A percentile compares a stretch with the other conserved stretches of the same genome.
These are phyloP conservation scores for Talaromyces sp. DNA, from an alignment of 2,329 filamentous ascomycete genomes.

Conservation along the genomic window DNA sequence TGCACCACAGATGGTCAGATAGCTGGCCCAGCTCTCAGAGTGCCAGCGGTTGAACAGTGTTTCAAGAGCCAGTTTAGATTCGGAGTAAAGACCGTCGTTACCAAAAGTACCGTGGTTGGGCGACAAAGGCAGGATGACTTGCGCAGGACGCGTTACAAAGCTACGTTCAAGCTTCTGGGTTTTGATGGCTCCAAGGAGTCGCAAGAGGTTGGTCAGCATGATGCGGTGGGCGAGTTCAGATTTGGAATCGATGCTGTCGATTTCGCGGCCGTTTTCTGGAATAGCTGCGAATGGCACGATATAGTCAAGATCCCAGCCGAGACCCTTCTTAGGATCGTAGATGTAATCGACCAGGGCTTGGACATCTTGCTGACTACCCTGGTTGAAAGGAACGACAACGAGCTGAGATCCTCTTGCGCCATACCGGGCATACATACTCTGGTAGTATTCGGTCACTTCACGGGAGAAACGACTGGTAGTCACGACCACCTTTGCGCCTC, in stretches of 20 bases:
- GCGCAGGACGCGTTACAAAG: conserved; percentile 91
- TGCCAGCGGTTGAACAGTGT: conserved; percentile 98
- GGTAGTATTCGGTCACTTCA: conserved; percentile 98
- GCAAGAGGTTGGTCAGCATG: conserved; percentile 95
- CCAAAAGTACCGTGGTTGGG: conserved; percentile 98
- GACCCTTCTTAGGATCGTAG: conserved; percentile 90
- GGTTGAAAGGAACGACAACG: conserved; percentile 97
- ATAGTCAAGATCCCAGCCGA: conserved; percentile 97
- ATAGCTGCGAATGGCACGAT: conserved; percentile 96
- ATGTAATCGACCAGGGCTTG: conserved; percentile 93
- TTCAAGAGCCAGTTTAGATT: conserved; percentile 95
- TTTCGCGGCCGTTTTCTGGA: conserved; percentile 94
- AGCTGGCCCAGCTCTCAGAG: conserved; percentile 94
- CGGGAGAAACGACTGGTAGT: conserved; percentile 96
- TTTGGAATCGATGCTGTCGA: conserved; percentile 93
- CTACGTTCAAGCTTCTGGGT: conserved; percentile 78
- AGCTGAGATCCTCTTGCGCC: conserved; percentile 92
- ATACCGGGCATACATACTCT: conserved; percentile 94
- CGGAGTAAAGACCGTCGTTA: conserved; percentile 94
- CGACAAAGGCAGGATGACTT: conserved; percentile 91
- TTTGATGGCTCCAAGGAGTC: conserved; percentile 87
- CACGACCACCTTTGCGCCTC: conserved; percentile 93
- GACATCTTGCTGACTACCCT: conserved; percentile 96
- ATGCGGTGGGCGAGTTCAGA: conserved; percentile 97
- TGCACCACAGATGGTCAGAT: conserved; percentile 95